A percentile compares a stretch with the other conserved stretches of the same genome.
phyloP scores from a whole-genome alignment of 495 filamentous ascomycete genomes.

The Penicillium canescens region DNA sequence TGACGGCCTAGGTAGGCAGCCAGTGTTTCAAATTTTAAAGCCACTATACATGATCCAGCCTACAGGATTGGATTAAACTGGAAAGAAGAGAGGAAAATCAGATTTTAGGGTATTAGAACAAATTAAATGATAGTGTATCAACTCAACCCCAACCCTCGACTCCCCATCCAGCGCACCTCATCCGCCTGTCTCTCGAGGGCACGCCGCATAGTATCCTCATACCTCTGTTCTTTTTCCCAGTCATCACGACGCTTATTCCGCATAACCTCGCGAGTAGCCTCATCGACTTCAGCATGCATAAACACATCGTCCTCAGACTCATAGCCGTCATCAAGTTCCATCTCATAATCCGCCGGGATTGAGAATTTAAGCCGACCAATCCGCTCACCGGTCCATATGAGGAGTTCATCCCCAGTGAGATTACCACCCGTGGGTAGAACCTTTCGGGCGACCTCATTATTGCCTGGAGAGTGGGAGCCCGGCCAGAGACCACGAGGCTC shows the following conservation, averaged over 20 bases:
- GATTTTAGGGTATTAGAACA: neutral
- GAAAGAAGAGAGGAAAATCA: neutral
- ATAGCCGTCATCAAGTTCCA: constrained; percentile 29
- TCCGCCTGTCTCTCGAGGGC: constrained; percentile 79
- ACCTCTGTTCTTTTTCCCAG: constrained; percentile 53
- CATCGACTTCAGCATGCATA: constrained; percentile 36
- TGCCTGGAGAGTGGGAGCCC: constrained; percentile 17
- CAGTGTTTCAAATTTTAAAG: too few relatives aligned
- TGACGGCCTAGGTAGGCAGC: too few relatives aligned
- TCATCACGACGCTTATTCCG: constrained; percentile 41
- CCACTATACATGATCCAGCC: too few relatives aligned
- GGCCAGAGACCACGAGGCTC: constrained; percentile 32
- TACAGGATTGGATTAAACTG: too few relatives aligned
- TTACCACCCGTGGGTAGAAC: constrained; percentile 61
- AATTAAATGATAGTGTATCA: constrained; percentile 4
- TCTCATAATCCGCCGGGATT: constrained; percentile 43
- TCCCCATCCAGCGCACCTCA: constrained; percentile 75
- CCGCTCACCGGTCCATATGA: constrained; percentile 81
- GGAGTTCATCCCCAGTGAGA: constrained; percentile 58
- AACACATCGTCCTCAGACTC: constrained; percentile 44
- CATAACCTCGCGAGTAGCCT: constrained; percentile 37
- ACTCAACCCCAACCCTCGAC: constrained; percentile 58
- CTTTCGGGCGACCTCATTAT: constrained; percentile 63
- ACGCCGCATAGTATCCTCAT: constrained; percentile 67
- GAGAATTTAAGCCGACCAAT: constrained; percentile 70